Conservation (phyloP, 768 basidiomycete species). For the Leccinum fibrillosum region DNA sequence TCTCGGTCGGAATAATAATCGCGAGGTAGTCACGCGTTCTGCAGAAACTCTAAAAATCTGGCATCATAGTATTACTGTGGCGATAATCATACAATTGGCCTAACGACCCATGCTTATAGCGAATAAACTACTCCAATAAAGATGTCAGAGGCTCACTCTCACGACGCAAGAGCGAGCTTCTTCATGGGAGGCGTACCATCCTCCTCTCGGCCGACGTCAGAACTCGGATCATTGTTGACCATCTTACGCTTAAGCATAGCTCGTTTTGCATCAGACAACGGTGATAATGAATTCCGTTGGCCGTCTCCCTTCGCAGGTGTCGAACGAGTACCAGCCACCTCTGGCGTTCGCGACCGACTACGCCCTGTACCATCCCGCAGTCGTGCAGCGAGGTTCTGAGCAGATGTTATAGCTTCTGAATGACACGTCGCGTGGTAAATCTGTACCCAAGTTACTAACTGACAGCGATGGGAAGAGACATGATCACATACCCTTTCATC, state of each 20-base stretch:
- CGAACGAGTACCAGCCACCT: conserved; percentile 37
- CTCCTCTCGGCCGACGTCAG: conserved; percentile 33
- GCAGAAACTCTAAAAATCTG: not conserved
- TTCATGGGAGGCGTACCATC: conserved; percentile 63
- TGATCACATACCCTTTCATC: conserved; percentile 68
- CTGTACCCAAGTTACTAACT: conserved; percentile 37
- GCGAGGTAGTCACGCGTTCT: not conserved
- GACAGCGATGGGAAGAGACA: not conserved
- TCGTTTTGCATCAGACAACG: conserved; percentile 50
- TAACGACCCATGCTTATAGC: conserved; percentile 16
- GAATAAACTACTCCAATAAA: conserved; percentile 35
- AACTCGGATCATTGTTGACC: conserved; percentile 43
- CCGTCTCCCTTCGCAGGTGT: conserved; percentile 36
- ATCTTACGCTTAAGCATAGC: conserved; percentile 76
- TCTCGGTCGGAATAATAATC: not conserved
- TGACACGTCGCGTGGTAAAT: conserved; percentile 95
- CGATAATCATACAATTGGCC: conserved; percentile 25
- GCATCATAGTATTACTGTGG: conserved; percentile 14
- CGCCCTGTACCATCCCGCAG: conserved; percentile 58
- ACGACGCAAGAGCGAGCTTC: conserved; percentile 52
- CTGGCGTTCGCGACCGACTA: conserved; percentile 79
- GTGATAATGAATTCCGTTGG: conserved; percentile 41
- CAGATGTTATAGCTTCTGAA: conserved; percentile 69
- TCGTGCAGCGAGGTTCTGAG: conserved; percentile 63
- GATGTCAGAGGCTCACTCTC: conserved; percentile 19